Evolutionary conservation across 306 rosid species (phyloP), one percentile per base, ranked within the genome.

Genomic region (Rosa chinensis): DNA sequence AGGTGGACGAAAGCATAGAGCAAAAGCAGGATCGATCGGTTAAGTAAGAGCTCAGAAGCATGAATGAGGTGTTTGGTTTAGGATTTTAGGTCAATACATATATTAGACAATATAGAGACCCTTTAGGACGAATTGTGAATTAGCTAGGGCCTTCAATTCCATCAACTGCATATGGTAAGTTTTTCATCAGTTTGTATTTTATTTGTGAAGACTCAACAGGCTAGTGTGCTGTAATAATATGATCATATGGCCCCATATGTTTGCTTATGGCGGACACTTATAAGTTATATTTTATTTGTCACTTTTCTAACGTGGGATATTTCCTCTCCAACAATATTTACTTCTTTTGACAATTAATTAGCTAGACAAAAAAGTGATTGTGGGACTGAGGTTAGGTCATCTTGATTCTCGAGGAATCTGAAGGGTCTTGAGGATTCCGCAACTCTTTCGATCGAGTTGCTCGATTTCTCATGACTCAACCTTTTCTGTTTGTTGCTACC

Each of bases 1-100:
- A 88, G 77, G 82, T 69, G 48, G 92, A 85, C 39, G 85, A 90
- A 23, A 79, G 84, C 47, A 59, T 8, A 2, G 90, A 88, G 68
- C 74, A 69, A 32, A 88, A 89, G 87, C 63, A 81, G 25, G 73
- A 66, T 16, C n/a, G 84, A 86, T 74, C 79, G 44, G 42, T 40
- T 56, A 58, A 76, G 73, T 80, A 78, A 86, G 72, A 83, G 76
- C 66, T 81, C 64, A 73, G 72, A 71, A 72, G 10, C 64, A 50
- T 4, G 7, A 16, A 53, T n/a, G 43, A 53, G 77, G 49, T 39
- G 77, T 40, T 4, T 74, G 13, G 25, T 37, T 40, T 59, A 59
- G 56, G 44, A 25, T 23, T 21, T 7, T 63, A 7, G 71, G 10
- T 20, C 8, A 62, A 62, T 32, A 25, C 43, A 42, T 21, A 32